Percentiles rank a stretch among this genome's conserved stretches.
These are phyloP conservation scores for Nothophaeocryptopus gaeumannii DNA, from an alignment of 2,329 filamentous ascomycete species.

Conservation along the genomic window DNA sequence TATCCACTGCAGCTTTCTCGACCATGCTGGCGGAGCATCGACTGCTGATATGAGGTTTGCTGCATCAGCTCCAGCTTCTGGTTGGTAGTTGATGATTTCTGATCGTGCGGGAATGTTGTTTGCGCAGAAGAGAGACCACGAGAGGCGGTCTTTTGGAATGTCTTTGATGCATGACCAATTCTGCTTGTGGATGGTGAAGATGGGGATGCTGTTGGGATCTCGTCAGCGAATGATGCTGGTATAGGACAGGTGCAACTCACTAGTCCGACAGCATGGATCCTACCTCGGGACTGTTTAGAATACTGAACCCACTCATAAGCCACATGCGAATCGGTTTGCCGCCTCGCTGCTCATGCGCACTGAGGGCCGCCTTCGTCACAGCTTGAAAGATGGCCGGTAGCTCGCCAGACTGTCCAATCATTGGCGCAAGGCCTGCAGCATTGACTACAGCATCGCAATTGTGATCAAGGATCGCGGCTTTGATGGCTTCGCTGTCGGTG, in stretches of 20 bases:
- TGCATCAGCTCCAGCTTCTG: background rate
- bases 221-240: background rate
- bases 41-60: conserved; percentile 1
- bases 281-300: conserved; percentile 29
- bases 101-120: conserved; percentile 9
- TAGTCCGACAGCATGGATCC: conserved; percentile 3
- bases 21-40: conserved; percentile 9
- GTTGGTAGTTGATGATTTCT: conserved; percentile 1
- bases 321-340: conserved; percentile 38
- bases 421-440: conserved; percentile 41
- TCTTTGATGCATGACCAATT: conserved; percentile 2
- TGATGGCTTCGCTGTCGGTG: conserved; percentile 37
- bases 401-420: conserved; percentile 39
- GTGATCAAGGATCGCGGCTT: conserved; percentile 37
- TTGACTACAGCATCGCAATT: conserved; percentile 43
- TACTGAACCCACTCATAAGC: conserved; percentile 38
- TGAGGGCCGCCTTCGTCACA: conserved; percentile 36
- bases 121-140: conserved; percentile 16
- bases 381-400: conserved; percentile 40
- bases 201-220: background rate
- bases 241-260: background rate
- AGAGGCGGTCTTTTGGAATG: background rate
- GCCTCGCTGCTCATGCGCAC: conserved; percentile 35
- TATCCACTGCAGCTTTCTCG: conserved; percentile 4
- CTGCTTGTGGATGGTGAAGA: conserved; percentile 1